phyloP scores from a whole-genome alignment of 1,284 basidiomycete genomes.

The Mrakiaceae sp. region DNA sequence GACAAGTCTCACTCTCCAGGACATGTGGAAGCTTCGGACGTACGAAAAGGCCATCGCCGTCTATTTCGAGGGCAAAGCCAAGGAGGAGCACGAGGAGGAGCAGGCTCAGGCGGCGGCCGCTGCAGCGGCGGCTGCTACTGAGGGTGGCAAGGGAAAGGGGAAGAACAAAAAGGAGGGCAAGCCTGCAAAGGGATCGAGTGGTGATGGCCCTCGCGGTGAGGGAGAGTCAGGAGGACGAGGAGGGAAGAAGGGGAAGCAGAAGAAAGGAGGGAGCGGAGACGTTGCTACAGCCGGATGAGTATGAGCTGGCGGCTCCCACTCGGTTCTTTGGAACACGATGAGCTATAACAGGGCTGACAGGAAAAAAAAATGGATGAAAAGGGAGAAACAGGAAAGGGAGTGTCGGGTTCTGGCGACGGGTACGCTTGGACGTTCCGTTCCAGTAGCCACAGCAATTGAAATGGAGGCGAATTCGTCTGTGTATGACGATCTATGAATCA shows the following conservation, averaged over 20 bases:
- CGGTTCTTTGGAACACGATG: too few species aligned
- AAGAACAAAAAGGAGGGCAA: constrained; percentile 1
- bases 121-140: not conserved
- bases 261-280: not conserved
- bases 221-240: not conserved
- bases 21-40: constrained; percentile 67
- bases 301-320: too few species aligned
- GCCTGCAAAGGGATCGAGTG: not conserved
- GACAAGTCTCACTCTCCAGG: constrained; percentile 19
- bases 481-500: too few species aligned
- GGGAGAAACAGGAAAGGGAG: too few species aligned
- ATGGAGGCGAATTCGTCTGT: too few species aligned
- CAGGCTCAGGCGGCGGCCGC: constrained; percentile 4
- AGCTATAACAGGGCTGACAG: too few species aligned
- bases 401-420: too few species aligned
- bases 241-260: not conserved
- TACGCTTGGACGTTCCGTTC: too few species aligned
- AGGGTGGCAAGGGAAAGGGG: not conserved
- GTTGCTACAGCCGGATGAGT: too few species aligned
- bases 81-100: constrained; percentile 45
- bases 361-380: too few species aligned
- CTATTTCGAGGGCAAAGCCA: constrained; percentile 48
- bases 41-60: constrained; percentile 62
- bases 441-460: too few species aligned
- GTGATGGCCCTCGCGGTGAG: too few species aligned